Conservation (phyloP, 1,284 basidiomycete genomes). For the Trametes versicolor region DNA sequence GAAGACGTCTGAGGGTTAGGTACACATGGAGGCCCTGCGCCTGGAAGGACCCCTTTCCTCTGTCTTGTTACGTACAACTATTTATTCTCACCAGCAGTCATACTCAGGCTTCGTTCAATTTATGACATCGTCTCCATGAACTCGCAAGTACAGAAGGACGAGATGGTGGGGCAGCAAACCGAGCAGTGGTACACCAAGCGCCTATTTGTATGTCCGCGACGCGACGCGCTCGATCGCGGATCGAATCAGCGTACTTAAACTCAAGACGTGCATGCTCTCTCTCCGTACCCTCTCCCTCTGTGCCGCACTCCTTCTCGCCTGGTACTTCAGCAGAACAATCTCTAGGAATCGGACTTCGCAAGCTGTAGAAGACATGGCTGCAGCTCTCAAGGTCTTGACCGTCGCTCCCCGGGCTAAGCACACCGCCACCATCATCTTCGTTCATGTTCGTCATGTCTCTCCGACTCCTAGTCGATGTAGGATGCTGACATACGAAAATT, state of each 20-base stretch:
- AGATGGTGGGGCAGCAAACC: neutral
- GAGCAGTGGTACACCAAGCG: neutral
- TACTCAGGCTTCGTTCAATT: too few relatives aligned
- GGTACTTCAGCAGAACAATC: conserved; percentile 6
- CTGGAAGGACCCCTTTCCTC: too few relatives aligned
- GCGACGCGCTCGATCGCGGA: neutral
- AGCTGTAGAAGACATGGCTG: conserved; percentile 36
- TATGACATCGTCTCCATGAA: too few relatives aligned
- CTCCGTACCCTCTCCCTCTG: conserved; percentile 9
- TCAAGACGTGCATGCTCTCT: conserved; percentile 2
- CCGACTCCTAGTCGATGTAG: neutral
- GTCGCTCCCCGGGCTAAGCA: conserved; percentile 70
- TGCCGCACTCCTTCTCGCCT: conserved; percentile 9
- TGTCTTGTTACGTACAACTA: too few relatives aligned
- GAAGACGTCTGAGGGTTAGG: too few relatives aligned
- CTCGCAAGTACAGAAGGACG: too few relatives aligned
- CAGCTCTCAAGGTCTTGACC: conserved; percentile 57
- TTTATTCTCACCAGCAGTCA: too few relatives aligned
- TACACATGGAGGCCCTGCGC: too few relatives aligned
- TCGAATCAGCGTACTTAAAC: conserved; percentile 3
- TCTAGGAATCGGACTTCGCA: neutral
- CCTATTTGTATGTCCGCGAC: neutral
- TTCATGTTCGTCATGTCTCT: conserved; percentile 74
- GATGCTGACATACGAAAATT: neutral
- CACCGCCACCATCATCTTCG: conserved; percentile 88